Conservation (phyloP, 345 rosid species). For the Orychophragmus violaceus region DNA sequence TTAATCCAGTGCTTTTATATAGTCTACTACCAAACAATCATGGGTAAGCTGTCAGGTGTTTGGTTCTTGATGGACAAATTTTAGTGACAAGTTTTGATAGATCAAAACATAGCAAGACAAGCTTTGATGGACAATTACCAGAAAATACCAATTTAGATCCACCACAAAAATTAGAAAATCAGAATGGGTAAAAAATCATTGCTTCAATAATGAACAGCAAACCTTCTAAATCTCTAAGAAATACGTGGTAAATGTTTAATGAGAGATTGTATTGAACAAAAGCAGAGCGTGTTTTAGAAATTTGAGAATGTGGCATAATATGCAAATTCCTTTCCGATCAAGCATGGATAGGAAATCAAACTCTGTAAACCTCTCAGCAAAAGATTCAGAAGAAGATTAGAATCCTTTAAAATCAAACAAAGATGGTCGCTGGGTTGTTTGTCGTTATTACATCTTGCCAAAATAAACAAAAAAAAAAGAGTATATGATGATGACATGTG, state of each 20-base stretch:
- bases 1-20: no score
- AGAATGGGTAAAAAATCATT: not conserved
- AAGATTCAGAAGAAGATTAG: not conserved
- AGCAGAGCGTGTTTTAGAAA: not conserved
- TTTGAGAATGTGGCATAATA: not conserved
- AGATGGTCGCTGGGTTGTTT: not conserved
- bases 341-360: not conserved
- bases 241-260: not conserved
- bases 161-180: not conserved
- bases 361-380: not conserved
- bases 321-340: not conserved
- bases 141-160: not conserved
- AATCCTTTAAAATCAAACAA: not conserved
- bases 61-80: not conserved
- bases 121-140: not conserved
- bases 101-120: not conserved
- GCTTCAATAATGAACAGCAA: not conserved
- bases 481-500: not conserved
- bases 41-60: not conserved
- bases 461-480: not conserved
- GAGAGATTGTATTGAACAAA: not conserved
- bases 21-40: not conserved
- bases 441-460: not conserved
- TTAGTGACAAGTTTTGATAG: not conserved
- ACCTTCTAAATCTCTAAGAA: not conserved